These are phyloP conservation scores for Nothophoma quercina DNA, from an alignment of 2,329 filamentous ascomycete genomes.

Conservation along the genomic window DNA sequence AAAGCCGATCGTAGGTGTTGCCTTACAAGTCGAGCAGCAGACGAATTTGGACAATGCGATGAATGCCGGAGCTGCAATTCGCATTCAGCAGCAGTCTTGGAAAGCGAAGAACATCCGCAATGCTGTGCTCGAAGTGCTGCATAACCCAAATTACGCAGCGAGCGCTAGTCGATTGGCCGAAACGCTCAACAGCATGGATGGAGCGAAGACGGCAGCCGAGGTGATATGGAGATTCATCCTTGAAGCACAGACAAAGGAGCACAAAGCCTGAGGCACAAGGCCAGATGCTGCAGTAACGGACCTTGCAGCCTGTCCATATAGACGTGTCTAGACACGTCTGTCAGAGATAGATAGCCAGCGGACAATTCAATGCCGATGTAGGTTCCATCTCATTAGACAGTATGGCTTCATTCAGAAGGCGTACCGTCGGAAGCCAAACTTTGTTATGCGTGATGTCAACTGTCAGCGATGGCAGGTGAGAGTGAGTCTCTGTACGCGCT, in stretches of 20 bases:
- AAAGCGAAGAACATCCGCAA: slow-evolving; percentile 38
- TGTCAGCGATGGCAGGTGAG: too few species aligned
- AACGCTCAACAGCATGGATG: slow-evolving; percentile 39
- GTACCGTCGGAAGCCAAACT: too few species aligned
- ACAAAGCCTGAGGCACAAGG: slow-evolving; percentile 8
- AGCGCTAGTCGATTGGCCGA: slow-evolving; percentile 35
- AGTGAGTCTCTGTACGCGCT: too few species aligned
- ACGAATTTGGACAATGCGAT: slow-evolving; percentile 46
- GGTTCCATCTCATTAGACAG: too few species aligned
- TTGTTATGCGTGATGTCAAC: too few species aligned
- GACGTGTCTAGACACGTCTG: too few species aligned
- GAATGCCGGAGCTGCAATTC: slow-evolving; percentile 41
- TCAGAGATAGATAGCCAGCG: too few species aligned
- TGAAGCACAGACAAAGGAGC: slow-evolving; percentile 26
- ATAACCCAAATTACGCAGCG: slow-evolving; percentile 34
- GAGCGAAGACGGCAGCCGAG: slow-evolving; percentile 38
- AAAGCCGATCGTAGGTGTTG: slow-evolving; percentile 43
- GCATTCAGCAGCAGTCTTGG: slow-evolving; percentile 40
- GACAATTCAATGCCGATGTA: too few species aligned
- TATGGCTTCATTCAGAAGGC: too few species aligned
- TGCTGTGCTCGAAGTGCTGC: slow-evolving; percentile 33
- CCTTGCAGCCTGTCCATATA: too few species aligned
- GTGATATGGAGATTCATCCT: slow-evolving; percentile 44
- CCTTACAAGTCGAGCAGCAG: slow-evolving; percentile 44
- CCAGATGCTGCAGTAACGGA: too few species aligned